These are phyloP conservation scores for Musa balbisiana DNA, from an alignment of 202 grass and related monocot genomes.

Conservation along the genomic window DNA sequence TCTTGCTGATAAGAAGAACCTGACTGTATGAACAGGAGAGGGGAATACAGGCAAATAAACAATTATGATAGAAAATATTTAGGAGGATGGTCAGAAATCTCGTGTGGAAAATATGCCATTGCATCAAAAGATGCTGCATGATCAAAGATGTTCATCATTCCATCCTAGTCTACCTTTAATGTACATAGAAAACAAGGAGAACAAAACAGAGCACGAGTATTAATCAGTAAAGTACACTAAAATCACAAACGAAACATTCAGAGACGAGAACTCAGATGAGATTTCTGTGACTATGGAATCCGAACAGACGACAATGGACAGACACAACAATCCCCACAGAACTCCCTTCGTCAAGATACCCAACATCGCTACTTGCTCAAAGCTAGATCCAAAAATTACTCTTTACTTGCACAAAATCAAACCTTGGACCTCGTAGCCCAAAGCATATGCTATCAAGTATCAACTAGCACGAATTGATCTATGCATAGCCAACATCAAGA, in stretches of 20 bases:
- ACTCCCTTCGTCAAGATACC: background rate
- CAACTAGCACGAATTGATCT: background rate
- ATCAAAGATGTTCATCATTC: constrained; percentile 36
- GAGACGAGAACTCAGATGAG: background rate
- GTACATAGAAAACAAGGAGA: background rate
- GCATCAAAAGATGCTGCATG: constrained; percentile 32
- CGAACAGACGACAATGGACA: background rate
- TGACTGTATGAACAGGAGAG: background rate
- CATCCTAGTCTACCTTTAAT: constrained; percentile 3
- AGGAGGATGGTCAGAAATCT: constrained; percentile 47
- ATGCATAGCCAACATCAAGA: background rate
- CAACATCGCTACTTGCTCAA: background rate
- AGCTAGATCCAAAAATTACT: background rate
- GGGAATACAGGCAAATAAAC: background rate
- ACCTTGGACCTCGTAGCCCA: background rate
- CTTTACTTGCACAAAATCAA: background rate
- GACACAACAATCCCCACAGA: too few relatives aligned
- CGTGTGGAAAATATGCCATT: constrained; percentile 48
- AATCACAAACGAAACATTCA: background rate
- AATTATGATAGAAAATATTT: background rate
- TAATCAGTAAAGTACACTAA: background rate
- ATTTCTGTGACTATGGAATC: background rate
- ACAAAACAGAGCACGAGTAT: background rate
- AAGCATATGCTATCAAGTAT: background rate
- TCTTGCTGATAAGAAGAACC: too few relatives aligned